Evolutionary conservation across 176 grass and related monocot species (phyloP).

Genomic region (Dactylis glomerata): DNA sequence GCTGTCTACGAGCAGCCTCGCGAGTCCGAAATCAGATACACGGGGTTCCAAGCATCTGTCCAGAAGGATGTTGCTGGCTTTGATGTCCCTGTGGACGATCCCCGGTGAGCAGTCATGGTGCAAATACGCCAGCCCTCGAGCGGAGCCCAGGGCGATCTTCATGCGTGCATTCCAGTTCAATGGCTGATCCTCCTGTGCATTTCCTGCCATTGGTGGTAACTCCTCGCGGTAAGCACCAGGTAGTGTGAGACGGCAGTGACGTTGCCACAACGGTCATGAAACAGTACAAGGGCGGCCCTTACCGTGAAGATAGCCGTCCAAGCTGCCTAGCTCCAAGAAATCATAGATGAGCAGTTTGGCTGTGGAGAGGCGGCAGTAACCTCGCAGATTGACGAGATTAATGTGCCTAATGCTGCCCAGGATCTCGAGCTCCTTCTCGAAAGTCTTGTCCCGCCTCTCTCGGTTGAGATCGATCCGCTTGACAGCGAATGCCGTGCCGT

Average conservation of each 20-base stretch:
- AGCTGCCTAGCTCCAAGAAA: constrained; percentile 73
- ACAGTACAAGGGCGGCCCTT: background rate
- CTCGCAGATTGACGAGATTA: constrained; percentile 89
- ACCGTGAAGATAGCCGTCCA: constrained; percentile 88
- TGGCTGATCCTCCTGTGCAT: constrained; percentile 69
- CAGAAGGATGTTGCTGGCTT: constrained; percentile 96
- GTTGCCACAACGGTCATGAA: background rate
- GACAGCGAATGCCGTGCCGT: constrained; percentile 67
- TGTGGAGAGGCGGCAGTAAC: constrained; percentile 61
- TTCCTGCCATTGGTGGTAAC: constrained; percentile 41
- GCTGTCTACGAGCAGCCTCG: constrained; percentile 78
- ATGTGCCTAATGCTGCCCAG: constrained; percentile 94
- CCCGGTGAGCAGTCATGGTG: constrained; percentile 92
- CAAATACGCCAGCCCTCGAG: constrained; percentile 77
- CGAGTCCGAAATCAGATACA: constrained; percentile 86
- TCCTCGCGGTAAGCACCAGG: background rate
- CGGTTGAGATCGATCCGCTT: constrained; percentile 80
- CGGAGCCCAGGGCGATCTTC: constrained; percentile 88
- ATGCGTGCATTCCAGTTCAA: constrained; percentile 96
- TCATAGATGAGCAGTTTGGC: constrained; percentile 89
- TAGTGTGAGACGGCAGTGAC: background rate
- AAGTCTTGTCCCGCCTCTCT: constrained; percentile 46
- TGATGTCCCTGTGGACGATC: constrained; percentile 89
- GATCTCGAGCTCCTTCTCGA: constrained; percentile 92
- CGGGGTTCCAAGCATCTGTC: constrained; percentile 81